Evolutionary conservation across 345 rosid species (phyloP), one percentile per base, ranked within the genome.

Genomic region (Gossypium mustelinum): DNA sequence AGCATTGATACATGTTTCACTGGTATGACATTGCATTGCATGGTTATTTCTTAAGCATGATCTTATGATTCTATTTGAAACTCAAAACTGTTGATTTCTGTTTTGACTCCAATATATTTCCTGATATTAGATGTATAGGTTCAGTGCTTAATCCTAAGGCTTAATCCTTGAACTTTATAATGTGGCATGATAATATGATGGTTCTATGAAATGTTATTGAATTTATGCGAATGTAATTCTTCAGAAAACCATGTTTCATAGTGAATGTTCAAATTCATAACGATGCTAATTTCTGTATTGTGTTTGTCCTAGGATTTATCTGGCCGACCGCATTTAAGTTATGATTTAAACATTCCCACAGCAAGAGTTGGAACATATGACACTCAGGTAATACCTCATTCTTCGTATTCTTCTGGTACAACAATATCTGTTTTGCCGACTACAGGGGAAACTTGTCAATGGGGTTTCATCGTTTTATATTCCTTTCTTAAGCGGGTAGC

Each of bases 341-440:
- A 85, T 77, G 90, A 87, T 71, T 88, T 93, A 79, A 85, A 90
- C 82, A 88, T 93, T 78, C 94, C 97, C 9, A 91, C 97, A 0
- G 77, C 86, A 67, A 88, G 89, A 86, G 97, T 91, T 64, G 98
- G 98, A 82, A 86, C 87, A 7, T 91, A 95, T 59, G 97, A 93
- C 78, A 91, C 94, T 73, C 98, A 89, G 92, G 99, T 91, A 80
- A 27, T 58, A 34, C 73, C 61, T 11, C 41, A 72, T 76, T 58
- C 47, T 27, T 74, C 51, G 54, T 45, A 39, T 70, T 34, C 69
- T 79, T 74, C 48, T 14, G 12, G 10, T n/a, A 25, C 12, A 29
- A 29, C 0, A 1, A 41, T 69, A 43, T n/a, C 39, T 34, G 22
- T 64, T 55, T 34, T 27, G 16, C 60, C 12, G 17, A 60, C 68